These are phyloP conservation scores for Apiospora marii DNA, from an alignment of 2,329 filamentous ascomycete genomes.

Conservation along the genomic window DNA sequence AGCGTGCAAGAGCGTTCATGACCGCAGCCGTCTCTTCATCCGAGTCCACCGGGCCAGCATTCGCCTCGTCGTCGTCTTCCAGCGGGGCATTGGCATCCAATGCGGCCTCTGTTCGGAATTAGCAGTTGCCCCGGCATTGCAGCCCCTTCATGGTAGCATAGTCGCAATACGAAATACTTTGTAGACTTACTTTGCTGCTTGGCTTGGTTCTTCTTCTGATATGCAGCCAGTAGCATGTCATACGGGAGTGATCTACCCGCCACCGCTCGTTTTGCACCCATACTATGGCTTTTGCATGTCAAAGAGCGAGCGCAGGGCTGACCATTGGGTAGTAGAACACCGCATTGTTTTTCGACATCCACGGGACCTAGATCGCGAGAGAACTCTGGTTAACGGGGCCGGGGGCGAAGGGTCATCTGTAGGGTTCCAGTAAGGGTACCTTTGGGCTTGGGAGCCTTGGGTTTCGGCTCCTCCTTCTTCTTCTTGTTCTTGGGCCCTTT, in stretches of 20 bases:
- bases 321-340: constrained; percentile 84
- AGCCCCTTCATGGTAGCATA: neutral
- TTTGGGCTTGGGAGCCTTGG: constrained; percentile 85
- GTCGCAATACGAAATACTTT: neutral
- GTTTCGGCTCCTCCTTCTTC: constrained; percentile 91
- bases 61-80: constrained; percentile 84
- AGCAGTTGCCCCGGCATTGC: constrained; percentile 31
- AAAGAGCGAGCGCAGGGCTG: constrained; percentile 86
- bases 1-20: constrained; percentile 80
- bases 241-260: constrained; percentile 88
- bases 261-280: constrained; percentile 91
- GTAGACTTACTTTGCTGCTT: constrained; percentile 86
- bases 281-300: constrained; percentile 94
- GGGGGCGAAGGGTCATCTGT: constrained; percentile 23
- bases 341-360: constrained; percentile 93
- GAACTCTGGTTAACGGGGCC: constrained; percentile 26
- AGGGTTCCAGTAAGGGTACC: constrained; percentile 51
- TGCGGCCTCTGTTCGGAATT: constrained; percentile 74
- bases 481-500: constrained; percentile 90
- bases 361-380: constrained; percentile 70
- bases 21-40: constrained; percentile 93
- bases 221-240: constrained; percentile 87
- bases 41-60: constrained; percentile 84
- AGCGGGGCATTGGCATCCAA: constrained; percentile 93
- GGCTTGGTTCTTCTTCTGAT: constrained; percentile 98